Conservation (phyloP, 2,329 filamentous ascomycete species). For the Sporothrix phasma region DNA sequence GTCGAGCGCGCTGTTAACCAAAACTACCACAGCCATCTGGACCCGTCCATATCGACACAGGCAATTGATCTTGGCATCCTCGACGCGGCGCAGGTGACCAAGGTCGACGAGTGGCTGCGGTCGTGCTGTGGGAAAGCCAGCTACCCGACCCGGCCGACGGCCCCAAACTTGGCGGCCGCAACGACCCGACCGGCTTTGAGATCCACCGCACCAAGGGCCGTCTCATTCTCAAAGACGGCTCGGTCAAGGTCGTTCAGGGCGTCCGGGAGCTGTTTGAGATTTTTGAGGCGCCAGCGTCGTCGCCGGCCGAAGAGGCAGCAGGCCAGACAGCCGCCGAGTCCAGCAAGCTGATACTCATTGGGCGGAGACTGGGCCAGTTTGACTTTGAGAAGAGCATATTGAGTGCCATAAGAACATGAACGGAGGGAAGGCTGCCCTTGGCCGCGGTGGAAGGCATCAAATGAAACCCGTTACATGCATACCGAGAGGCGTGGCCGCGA, state of each 20-base stretch:
- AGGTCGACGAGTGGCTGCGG: constrained; percentile 72
- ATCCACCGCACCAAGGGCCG: constrained; percentile 84
- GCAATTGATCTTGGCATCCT: constrained; percentile 59
- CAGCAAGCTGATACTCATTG: constrained; percentile 56
- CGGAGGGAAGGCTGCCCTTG: neutral
- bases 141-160: constrained; percentile 35
- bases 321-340: constrained; percentile 22
- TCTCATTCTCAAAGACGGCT: constrained; percentile 54
- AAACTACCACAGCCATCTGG: constrained; percentile 65
- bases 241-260: constrained; percentile 72
- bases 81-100: constrained; percentile 42
- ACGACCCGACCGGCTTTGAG: constrained; percentile 47
- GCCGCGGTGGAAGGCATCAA: neutral
- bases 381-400: constrained; percentile 39
- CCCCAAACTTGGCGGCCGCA: neutral
- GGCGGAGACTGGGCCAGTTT: constrained; percentile 41
- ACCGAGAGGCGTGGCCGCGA: neutral
- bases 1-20: constrained; percentile 65
- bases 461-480: neutral
- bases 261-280: constrained; percentile 93
- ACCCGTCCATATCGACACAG: constrained; percentile 82
- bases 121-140: constrained; percentile 72
- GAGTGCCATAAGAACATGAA: neutral
- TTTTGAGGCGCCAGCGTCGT: constrained; percentile 46
- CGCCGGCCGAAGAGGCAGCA: constrained; percentile 21